Evolutionary conservation across 2,329 filamentous ascomycete species (phyloP).

Genomic region (Colletotrichum karsti): DNA sequence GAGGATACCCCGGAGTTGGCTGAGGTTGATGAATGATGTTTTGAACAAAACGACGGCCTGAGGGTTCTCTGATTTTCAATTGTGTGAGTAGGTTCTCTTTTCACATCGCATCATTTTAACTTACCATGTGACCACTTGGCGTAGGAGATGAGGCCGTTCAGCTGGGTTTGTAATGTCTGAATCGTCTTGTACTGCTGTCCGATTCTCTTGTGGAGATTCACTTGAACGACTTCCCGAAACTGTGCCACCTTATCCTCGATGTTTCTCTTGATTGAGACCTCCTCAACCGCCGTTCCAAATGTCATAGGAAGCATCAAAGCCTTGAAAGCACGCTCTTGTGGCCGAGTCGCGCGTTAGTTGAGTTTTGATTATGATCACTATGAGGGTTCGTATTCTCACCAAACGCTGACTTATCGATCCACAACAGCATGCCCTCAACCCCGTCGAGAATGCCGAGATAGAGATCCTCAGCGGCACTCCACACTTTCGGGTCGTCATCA

Average conservation of each 20-base stretch:
- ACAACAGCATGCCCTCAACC: not conserved
- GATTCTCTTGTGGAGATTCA: not conserved
- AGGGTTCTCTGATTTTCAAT: not conserved
- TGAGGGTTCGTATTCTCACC: not conserved
- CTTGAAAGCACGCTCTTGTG: slow-evolving; percentile 10
- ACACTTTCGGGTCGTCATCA: not conserved
- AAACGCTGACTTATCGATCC: slow-evolving; percentile 11
- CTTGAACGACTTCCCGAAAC: not conserved
- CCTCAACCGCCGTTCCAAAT: not conserved
- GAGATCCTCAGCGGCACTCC: not conserved
- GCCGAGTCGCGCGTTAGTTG: not conserved
- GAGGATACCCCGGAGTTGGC: not conserved
- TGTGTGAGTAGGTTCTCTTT: not conserved
- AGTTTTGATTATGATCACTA: no score
- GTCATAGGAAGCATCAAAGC: not conserved
- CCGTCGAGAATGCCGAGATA: slow-evolving; percentile 11
- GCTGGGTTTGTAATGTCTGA: not conserved
- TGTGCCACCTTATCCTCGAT: slow-evolving; percentile 1
- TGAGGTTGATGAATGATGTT: not conserved
- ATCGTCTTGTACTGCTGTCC: not conserved
- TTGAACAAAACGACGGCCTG: not conserved
- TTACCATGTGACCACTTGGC: not conserved
- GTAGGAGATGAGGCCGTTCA: not conserved
- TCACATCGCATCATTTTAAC: not conserved
- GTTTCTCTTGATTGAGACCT: not conserved